Conservation (phyloP, 1,284 basidiomycete genomes). For the Sporisorium sorghi region DNA sequence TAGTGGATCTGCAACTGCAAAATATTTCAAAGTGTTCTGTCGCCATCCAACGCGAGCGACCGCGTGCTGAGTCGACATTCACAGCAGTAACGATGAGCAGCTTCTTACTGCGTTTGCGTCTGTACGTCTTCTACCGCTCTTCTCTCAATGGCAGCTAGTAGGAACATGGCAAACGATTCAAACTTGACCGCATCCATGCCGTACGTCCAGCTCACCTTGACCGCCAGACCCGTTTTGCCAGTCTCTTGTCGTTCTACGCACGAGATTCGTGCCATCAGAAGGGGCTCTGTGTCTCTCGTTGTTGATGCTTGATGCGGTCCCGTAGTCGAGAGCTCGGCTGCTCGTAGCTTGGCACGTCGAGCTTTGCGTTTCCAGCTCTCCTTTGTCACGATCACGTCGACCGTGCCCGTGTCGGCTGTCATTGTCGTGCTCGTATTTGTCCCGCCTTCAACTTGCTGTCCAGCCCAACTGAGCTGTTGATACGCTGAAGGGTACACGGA, state of each 20-base stretch:
- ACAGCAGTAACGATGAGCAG: not conserved
- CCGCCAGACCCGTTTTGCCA: constrained; percentile 14
- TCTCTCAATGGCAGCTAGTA: constrained; percentile 25
- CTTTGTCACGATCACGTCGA: constrained; percentile 19
- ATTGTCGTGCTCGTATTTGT: not conserved
- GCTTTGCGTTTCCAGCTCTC: constrained; percentile 36
- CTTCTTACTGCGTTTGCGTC: not conserved
- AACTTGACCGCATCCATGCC: constrained; percentile 31
- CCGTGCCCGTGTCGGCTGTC: not conserved
- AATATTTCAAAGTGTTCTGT: constrained; percentile 1
- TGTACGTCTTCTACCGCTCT: not conserved
- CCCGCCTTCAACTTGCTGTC: not conserved
- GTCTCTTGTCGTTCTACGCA: constrained; percentile 2
- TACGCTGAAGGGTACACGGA: constrained; percentile 4
- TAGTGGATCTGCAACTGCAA: constrained; percentile 11
- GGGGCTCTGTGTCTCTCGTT: not conserved
- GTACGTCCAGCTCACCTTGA: constrained; percentile 33
- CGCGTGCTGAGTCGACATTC: too few relatives aligned
- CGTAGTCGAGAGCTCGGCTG: not conserved
- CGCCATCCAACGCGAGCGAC: constrained; percentile 17
- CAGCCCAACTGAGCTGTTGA: too few relatives aligned
- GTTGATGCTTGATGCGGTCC: too few relatives aligned
- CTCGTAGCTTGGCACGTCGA: constrained; percentile 24
- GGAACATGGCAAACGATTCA: constrained; percentile 47
- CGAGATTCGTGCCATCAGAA: constrained; percentile 22